Percentiles rank a stretch among this genome's conserved stretches.
Evolutionary conservation across 768 basidiomycete species (phyloP).

Genomic region (Heimioporus sp.): DNA sequence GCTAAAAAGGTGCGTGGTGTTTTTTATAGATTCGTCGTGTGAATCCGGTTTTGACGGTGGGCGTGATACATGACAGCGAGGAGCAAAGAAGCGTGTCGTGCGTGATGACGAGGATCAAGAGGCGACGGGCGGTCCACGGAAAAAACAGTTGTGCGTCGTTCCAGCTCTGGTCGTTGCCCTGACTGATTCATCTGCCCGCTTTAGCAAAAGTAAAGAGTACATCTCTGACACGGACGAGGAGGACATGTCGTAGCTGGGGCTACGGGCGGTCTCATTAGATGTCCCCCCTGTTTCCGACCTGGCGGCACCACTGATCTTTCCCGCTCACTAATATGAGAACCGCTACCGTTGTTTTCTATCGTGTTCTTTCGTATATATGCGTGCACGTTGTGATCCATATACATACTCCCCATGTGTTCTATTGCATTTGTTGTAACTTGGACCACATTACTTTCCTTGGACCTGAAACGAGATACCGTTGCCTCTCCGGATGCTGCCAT

Average conservation of each 20-base stretch:
- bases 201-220: slow-evolving; percentile 85
- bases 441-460: too few relatives aligned
- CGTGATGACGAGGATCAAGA: slow-evolving; percentile 81
- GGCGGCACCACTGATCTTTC: too few relatives aligned
- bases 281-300: too few relatives aligned
- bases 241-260: slow-evolving; percentile 48
- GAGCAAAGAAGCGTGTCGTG: slow-evolving; percentile 71
- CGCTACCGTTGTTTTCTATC: too few relatives aligned
- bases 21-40: not conserved
- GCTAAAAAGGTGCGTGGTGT: slow-evolving; percentile 58
- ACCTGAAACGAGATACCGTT: too few relatives aligned
- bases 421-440: too few relatives aligned
- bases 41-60: not conserved
- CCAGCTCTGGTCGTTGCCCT: not conserved
- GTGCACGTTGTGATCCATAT: too few relatives aligned
- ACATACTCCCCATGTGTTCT: too few relatives aligned
- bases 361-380: too few relatives aligned
- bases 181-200: slow-evolving; percentile 1
- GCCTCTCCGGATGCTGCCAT: too few relatives aligned
- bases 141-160: slow-evolving; percentile 69
- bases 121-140: slow-evolving; percentile 55
- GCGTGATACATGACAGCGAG: slow-evolving; percentile 28
- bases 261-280: too few relatives aligned
- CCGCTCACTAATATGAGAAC: too few relatives aligned
- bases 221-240: slow-evolving; percentile 88